Conservation (phyloP, 2,329 filamentous ascomycete genomes). For the Beauveria sp. region DNA sequence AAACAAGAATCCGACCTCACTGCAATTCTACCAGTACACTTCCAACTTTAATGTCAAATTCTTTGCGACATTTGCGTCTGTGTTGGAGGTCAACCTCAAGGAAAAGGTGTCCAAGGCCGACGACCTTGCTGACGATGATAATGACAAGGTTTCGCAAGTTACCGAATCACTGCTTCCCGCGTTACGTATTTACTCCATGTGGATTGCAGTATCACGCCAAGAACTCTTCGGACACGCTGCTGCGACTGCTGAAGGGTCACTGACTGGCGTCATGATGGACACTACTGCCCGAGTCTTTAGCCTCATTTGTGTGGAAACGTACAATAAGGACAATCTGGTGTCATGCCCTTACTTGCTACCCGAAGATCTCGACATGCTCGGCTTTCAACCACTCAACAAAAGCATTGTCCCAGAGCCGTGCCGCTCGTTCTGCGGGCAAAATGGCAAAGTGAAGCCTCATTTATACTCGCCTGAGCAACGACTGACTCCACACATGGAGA, state of each 20-base stretch:
- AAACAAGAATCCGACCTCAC: slow-evolving; percentile 36
- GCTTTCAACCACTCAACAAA: slow-evolving; percentile 35
- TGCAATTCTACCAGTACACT: slow-evolving; percentile 54
- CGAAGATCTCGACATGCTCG: slow-evolving; percentile 42
- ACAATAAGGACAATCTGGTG: slow-evolving; percentile 30
- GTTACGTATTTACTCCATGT: slow-evolving; percentile 46
- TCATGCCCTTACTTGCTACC: slow-evolving; percentile 41
- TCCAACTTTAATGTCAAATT: slow-evolving; percentile 73
- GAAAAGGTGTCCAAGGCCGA: slow-evolving; percentile 17
- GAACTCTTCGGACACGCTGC: slow-evolving; percentile 40
- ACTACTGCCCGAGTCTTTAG: slow-evolving; percentile 40
- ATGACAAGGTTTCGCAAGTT: slow-evolving; percentile 27
- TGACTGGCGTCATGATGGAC: slow-evolving; percentile 39
- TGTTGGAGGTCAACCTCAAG: slow-evolving; percentile 61
- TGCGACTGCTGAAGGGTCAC: slow-evolving; percentile 31
- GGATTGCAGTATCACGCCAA: slow-evolving; percentile 40
- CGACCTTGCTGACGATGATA: slow-evolving; percentile 17
- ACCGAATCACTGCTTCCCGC: slow-evolving; percentile 41
- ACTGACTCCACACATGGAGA: slow-evolving; percentile 27
- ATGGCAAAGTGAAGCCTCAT: slow-evolving; percentile 32
- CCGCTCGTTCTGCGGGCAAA: slow-evolving; percentile 28
- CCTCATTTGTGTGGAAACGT: slow-evolving; percentile 36
- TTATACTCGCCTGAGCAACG: slow-evolving; percentile 25
- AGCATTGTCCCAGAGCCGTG: slow-evolving; percentile 31
- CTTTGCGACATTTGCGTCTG: slow-evolving; percentile 62